Base-by-base conservation (phyloP, 2,329 filamentous ascomycete genomes). In the Didymella exigua region DNA sequence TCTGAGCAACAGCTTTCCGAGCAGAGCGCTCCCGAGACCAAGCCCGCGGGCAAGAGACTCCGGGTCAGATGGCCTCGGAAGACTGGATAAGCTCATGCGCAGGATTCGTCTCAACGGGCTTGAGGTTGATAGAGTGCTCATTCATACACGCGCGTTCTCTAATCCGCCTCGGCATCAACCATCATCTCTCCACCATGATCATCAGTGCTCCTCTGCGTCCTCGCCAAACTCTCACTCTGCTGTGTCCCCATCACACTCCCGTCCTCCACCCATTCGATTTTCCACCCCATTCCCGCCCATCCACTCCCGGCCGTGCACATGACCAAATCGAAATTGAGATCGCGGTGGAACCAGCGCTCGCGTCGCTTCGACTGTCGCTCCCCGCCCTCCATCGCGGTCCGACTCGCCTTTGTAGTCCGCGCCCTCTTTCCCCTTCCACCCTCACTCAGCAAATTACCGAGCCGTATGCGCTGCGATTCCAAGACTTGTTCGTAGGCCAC, bases 321-420 rank as follows among this genome's bases (percentile, higher is more conserved):
- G 2, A 93, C 85, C 19, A 83, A 76, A 1, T 78, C 71, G 3
- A 85, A 78, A 63, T 89, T 86, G 9, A 90, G 72, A 10, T 79
- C 78, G 3, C 81, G 78, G 0, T 82, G 79, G 67, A 96, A 93
- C 81, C 91, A 95, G 54, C 82, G 82, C 56, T 93, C 89, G 43
- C 84, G 81, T 36, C 90, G 82, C 7, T 87, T 90, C 2, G 78
- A 84, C 26, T 82, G 81, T 58, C 91, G 84, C 49, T 84, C 80
- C 1, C 89, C 88, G 13, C 90, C 90, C 70, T 95, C 91, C 0
- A 93, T 77, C 0, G 91, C 91, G 30, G 89, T 90, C 49, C 89
- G 83, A 42, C 89, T 89, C 42, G 88, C 86, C 49, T 91, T 79
- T 0, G 91, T 96, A 2, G 83, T 92, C 21, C 91, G 79, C 69